A percentile compares a stretch with the other conserved stretches of the same genome.
phyloP scores from a whole-genome alignment of 495 filamentous ascomycete species.

The Talaromyces ruber region DNA sequence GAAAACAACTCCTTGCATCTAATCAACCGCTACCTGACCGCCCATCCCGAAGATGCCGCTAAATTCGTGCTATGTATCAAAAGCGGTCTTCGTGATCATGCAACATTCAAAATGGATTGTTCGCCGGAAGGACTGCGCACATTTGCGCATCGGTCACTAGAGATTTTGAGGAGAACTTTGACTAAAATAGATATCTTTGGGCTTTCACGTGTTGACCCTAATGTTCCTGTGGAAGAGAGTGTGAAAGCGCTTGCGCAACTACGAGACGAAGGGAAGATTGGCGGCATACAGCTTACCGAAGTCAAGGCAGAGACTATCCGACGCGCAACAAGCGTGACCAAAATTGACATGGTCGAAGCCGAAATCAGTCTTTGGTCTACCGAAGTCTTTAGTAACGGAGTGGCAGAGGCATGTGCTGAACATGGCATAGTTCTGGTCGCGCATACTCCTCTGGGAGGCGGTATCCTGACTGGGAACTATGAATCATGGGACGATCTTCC shows the following conservation, averaged over 20 bases:
- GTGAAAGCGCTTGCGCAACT: conserved; percentile 30
- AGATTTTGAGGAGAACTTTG: conserved; percentile 55
- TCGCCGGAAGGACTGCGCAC: conserved; percentile 40
- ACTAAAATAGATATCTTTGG: conserved; percentile 63
- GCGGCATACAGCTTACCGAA: conserved; percentile 57
- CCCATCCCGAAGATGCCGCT: conserved; percentile 58
- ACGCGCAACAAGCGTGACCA: conserved; percentile 48
- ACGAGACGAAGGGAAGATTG: conserved; percentile 39
- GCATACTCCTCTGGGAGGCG: conserved; percentile 41
- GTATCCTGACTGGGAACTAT: conserved; percentile 47
- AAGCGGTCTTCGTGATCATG: conserved; percentile 37
- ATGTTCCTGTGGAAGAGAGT: conserved; percentile 43
- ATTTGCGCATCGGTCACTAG: conserved; percentile 46
- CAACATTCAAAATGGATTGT: conserved; percentile 28
- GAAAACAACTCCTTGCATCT: conserved; percentile 45
- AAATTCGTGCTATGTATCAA: conserved; percentile 62
- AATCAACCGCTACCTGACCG: conserved; percentile 55
- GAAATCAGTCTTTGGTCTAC: conserved; percentile 57
- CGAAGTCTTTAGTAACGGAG: conserved; percentile 56
- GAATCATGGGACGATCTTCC: conserved; percentile 51
- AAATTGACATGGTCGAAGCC: conserved; percentile 58
- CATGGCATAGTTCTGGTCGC: conserved; percentile 53
- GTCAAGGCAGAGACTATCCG: conserved; percentile 55
- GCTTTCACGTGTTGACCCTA: conserved; percentile 54
- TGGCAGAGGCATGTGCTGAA: conserved; percentile 53